Percentiles rank a stretch among this genome's conserved stretches.
Conservation (phyloP, 2,329 filamentous ascomycete genomes). For the Colletotrichum cordylinicola region DNA sequence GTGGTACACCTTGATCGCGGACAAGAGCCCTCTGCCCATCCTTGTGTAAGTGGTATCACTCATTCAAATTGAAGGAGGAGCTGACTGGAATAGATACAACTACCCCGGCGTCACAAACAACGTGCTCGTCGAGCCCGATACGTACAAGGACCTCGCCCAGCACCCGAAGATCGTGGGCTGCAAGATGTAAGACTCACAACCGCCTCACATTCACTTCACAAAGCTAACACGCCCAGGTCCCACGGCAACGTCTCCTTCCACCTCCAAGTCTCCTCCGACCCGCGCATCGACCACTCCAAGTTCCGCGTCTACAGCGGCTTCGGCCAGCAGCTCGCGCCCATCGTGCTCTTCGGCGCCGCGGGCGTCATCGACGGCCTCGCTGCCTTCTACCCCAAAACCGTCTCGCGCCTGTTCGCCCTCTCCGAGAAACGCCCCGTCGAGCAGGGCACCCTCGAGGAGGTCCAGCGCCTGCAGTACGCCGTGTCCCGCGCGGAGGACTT, state of each 20-base stretch:
- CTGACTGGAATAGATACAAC: conserved; percentile 44
- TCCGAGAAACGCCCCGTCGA: conserved; percentile 37
- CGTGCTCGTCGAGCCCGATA: conserved; percentile 62
- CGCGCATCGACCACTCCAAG: conserved; percentile 62
- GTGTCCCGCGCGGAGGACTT: conserved; percentile 68
- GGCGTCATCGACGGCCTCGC: conserved; percentile 72
- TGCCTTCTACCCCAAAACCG: conserved; percentile 67
- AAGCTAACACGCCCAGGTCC: conserved; percentile 37
- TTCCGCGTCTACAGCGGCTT: conserved; percentile 71
- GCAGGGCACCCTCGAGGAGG: conserved; percentile 54
- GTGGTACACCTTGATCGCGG: conserved; percentile 68
- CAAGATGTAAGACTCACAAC: conserved; percentile 52
- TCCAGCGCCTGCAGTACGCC: conserved; percentile 64
- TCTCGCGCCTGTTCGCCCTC: conserved; percentile 62
- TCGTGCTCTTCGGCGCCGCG: conserved; percentile 66
- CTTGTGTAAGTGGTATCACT: conserved; percentile 53
- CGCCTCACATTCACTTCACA: not conserved
- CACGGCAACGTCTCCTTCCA: conserved; percentile 71
- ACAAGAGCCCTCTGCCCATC: conserved; percentile 64
- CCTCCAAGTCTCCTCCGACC: conserved; percentile 66
- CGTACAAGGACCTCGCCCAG: conserved; percentile 60
- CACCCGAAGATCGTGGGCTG: conserved; percentile 72
- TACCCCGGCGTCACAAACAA: conserved; percentile 72
- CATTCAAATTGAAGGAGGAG: not conserved
- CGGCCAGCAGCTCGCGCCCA: conserved; percentile 70